Conservation (phyloP, 768 basidiomycete species). For the Kwoniella newhampshirensis region DNA sequence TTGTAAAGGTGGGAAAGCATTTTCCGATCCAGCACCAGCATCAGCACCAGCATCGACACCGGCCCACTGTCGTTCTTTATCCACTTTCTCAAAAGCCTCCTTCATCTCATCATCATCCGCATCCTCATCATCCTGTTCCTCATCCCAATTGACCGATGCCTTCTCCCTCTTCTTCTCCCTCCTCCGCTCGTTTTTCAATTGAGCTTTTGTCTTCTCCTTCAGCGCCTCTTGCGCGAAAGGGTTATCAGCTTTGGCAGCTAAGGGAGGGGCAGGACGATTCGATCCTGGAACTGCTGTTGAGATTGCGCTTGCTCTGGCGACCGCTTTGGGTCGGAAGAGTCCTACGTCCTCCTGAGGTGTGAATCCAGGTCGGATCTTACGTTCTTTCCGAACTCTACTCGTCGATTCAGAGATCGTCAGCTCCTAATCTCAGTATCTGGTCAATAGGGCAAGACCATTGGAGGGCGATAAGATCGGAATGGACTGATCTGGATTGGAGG, state of each 20-base stretch:
- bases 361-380: slow-evolving; percentile 87
- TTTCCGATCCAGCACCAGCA: background rate
- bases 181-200: slow-evolving; percentile 79
- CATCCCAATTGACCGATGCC: slow-evolving; percentile 60
- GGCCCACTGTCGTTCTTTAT: slow-evolving; percentile 13
- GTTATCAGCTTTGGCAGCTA: slow-evolving; percentile 12
- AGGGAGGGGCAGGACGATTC: slow-evolving; percentile 60
- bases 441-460: too few species aligned
- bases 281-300: slow-evolving; percentile 84
- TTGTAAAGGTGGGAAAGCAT: background rate
- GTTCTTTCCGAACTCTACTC: slow-evolving; percentile 76
- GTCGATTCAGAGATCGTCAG: slow-evolving; percentile 2
- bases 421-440: too few species aligned
- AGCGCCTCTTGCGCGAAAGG: slow-evolving; percentile 26
- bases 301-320: slow-evolving; percentile 63
- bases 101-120: slow-evolving; percentile 57
- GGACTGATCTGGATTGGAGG: too few species aligned
- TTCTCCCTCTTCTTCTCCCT: slow-evolving; percentile 74
- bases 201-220: slow-evolving; percentile 54
- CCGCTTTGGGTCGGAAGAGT: slow-evolving; percentile 69
- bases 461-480: too few species aligned
- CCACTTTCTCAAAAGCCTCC: slow-evolving; percentile 36
- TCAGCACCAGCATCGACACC: background rate
- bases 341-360: slow-evolving; percentile 91
- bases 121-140: slow-evolving; percentile 76